These are phyloP conservation scores for Candida smagusa DNA, from an alignment of 1,139 yeast genomes.

Conservation along the genomic window DNA sequence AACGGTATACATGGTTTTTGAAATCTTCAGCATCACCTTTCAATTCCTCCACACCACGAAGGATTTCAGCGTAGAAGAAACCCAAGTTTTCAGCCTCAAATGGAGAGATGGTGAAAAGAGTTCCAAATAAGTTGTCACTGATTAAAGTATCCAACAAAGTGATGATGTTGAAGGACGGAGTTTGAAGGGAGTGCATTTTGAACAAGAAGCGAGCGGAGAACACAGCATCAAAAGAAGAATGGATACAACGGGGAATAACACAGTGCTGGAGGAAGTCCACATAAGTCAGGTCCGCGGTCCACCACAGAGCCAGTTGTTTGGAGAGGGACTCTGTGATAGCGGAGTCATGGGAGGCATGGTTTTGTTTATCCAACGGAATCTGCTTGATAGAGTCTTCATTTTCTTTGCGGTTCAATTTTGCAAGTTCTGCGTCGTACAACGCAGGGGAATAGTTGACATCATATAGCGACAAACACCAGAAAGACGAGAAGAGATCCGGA, in stretches of 20 bases:
- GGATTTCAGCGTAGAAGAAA: constrained; percentile 59
- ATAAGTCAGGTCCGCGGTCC: constrained; percentile 17
- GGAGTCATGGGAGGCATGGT: background rate
- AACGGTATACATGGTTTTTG: constrained; percentile 45
- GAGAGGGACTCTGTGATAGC: constrained; percentile 11
- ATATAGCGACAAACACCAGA: constrained; percentile 76
- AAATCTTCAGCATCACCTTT: constrained; percentile 31
- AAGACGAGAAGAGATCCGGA: constrained; percentile 45
- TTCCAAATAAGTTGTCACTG: constrained; percentile 48
- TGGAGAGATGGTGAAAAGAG: constrained; percentile 69
- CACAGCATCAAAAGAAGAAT: constrained; percentile 84
- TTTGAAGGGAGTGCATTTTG: constrained; percentile 41
- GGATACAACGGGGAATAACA: constrained; percentile 70
- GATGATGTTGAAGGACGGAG: constrained; percentile 43
- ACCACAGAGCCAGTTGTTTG: background rate
- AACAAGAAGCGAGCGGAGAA: constrained; percentile 63
- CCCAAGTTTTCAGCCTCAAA: constrained; percentile 83
- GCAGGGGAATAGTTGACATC: constrained; percentile 60
- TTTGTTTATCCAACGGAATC: background rate
- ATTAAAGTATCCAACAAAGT: constrained; percentile 50
- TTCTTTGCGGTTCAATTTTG: constrained; percentile 24
- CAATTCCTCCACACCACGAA: constrained; percentile 33
- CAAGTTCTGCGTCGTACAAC: constrained; percentile 50
- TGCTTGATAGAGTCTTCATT: background rate
- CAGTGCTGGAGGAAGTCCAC: constrained; percentile 57